Base-by-base conservation (phyloP, 305 asterid species). In the Fraxinus baroniana region DNA sequence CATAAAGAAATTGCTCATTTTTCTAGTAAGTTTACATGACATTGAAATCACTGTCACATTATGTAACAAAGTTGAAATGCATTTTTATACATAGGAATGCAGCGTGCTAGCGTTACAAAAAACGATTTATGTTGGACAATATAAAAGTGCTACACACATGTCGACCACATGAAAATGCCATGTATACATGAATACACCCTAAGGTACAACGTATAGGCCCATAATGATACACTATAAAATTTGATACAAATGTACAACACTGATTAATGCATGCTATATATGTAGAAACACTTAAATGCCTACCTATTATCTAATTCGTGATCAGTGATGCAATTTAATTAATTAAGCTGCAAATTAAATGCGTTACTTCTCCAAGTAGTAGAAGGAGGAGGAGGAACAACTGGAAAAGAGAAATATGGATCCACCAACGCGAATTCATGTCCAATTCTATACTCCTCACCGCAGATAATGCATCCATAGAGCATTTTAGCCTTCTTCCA, bases 351-450 rank as follows among this genome's bases (percentile, higher is more conserved):
- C 24, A 55, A 55, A 36, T 36, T 36, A 37, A 37, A 60, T 60
- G 28, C 12, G 3, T 17, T 57, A 1, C 10, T 60, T 60, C 18
- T 46, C 18, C 18, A 3, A 3, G 57, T 10, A 26, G 13, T 10
- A 66, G 35, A 1, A 9, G 37, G 3, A 9, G 37, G 3, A 17
- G n/a, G 8, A 44, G 87, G 83, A 82, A 81, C 13, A 6, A 81
- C 83, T 4, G 87, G 87, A 41, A 85, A 10, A 33, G 85, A 82
- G 78, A 85, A 79, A 73, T 85, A 68, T 32, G 87, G 79, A 49
- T 82, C 85, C 78, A 85, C 81, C 76, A 17, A 44, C 12, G n/a
- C n/a, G 3, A 20, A 12, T 18, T 76, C 79, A 28, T 20, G 32
- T 4, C 9, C 66, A 26, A 10, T 4, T 10, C 35, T 46, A 24